These are phyloP conservation scores for Colletotrichum orchidophilum DNA, from an alignment of 2,329 filamentous ascomycete species.

Conservation along the genomic window DNA sequence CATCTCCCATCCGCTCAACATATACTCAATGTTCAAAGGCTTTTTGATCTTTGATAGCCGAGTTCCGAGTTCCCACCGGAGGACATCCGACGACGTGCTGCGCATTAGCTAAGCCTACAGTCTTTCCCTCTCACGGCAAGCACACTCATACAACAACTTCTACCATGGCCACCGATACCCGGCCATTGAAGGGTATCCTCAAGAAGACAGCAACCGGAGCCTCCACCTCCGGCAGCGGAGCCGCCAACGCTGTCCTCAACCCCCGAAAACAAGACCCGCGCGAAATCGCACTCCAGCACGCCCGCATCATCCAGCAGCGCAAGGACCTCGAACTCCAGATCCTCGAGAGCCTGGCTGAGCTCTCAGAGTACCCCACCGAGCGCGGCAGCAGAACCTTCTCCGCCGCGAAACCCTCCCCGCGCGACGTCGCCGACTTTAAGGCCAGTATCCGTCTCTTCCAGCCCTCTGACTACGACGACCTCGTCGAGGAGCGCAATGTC, in stretches of 20 bases:
- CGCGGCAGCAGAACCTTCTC: conserved; percentile 42
- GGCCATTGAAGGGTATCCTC: conserved; percentile 65
- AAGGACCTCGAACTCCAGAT: conserved; percentile 82
- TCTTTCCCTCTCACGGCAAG: background rate
- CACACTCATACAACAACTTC: background rate
- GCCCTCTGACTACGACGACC: conserved; percentile 86
- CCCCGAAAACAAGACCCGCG: conserved; percentile 53
- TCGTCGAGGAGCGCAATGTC: conserved; percentile 89
- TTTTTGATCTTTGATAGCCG: background rate
- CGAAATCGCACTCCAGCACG: conserved; percentile 82
- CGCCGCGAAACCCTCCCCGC: conserved; percentile 59
- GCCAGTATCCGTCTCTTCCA: conserved; percentile 77
- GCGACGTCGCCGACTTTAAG: conserved; percentile 74
- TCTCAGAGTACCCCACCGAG: conserved; percentile 67
- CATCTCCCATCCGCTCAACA: background rate
- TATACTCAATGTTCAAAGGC: background rate
- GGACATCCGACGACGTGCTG: background rate
- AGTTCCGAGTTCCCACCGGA: background rate
- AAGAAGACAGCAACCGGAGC: conserved; percentile 60
- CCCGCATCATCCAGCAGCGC: conserved; percentile 81
- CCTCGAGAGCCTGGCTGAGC: conserved; percentile 74
- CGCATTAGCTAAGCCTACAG: background rate
- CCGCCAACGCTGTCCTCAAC: conserved; percentile 34
- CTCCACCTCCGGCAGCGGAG: conserved; percentile 50
- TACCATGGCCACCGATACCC: conserved; percentile 53